Evolutionary conservation across 768 basidiomycete genomes (phyloP), one percentile per base, ranked within the genome.

Genomic region (Suillus alpinus): DNA sequence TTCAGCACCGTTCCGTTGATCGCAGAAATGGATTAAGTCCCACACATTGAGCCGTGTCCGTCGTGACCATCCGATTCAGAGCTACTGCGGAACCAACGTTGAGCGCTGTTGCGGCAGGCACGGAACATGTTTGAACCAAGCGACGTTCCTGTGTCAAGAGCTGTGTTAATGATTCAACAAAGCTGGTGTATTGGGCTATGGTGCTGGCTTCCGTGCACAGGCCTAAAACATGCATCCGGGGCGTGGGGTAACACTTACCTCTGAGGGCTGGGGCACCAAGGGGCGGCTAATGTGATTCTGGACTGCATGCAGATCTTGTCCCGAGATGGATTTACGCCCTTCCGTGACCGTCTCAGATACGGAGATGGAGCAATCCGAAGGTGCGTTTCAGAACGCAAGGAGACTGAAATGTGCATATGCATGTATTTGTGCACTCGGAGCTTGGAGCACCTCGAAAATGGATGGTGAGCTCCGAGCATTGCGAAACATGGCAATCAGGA

Each of bases 41-140:
- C 34, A 53, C 34, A 53, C 12, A 13, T 12, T 26, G 6, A 39
- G 23, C 53, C 34, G 52, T 52, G 20, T 37, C 36, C 36, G 23
- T 16, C 5, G 53, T 37, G 13, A 52, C 23, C n/a, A 5, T 44
- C 12, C 6, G 49, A 50, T 31, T 6, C 49, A 50, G 31, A 50
- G 9, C 3, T 31, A 14, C 37, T 55, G 53, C 53, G 53, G 53
- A 55, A 9, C 18, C 36, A 16, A 29, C 23, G 23, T 6, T 12
- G 23, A n/a, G 47, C 20, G 53, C 23, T 55, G 37, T 37, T 55
- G 37, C 49, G 49, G 49, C 53, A 55, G 53, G 20, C 23, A 55
- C 53, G 53, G 53, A 55, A 55, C 53, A 55, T 55, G 37, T 12
- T 55, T 39, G 16, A 55, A 55, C 53, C 53, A 39, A 55, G 53